phyloP scores from a whole-genome alignment of 306 rosid genomes.

The Glycine latifolia region DNA sequence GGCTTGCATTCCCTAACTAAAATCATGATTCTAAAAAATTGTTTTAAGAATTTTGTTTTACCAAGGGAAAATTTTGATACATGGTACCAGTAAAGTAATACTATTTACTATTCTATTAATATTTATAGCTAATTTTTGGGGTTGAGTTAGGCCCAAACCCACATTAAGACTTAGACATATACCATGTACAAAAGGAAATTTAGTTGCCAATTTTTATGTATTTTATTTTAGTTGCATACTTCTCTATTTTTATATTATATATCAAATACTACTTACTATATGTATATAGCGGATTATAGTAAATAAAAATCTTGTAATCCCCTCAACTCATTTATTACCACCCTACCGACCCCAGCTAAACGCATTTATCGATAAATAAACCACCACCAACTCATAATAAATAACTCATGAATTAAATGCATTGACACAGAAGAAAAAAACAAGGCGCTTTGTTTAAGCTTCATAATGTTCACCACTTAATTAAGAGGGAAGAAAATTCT shows the following conservation, averaged over 20 bases:
- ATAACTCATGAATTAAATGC: not conserved
- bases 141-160: no score
- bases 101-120: not conserved
- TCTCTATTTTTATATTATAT: no score
- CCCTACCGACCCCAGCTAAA: not conserved
- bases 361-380: not conserved
- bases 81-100: not conserved
- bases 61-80: not conserved
- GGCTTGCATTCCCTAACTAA: no score
- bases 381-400: no score
- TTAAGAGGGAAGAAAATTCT: no score
- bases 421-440: not conserved
- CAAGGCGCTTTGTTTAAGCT: no score
- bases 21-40: not conserved
- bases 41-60: not conserved
- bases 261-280: no score
- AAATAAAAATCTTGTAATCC: slow-evolving; percentile 72
- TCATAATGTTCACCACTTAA: no score
- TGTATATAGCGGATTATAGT: slow-evolving; percentile 47
- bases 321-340: slow-evolving; percentile 42
- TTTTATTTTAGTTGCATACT: no score
- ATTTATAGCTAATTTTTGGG: no score
- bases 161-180: not conserved
- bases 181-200: not conserved
- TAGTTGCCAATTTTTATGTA: no score